A percentile compares a stretch with the other conserved stretches of the same genome.
phyloP scores from a whole-genome alignment of 2,329 filamentous ascomycete genomes.

The Arthrobotrys entomopaga region DNA sequence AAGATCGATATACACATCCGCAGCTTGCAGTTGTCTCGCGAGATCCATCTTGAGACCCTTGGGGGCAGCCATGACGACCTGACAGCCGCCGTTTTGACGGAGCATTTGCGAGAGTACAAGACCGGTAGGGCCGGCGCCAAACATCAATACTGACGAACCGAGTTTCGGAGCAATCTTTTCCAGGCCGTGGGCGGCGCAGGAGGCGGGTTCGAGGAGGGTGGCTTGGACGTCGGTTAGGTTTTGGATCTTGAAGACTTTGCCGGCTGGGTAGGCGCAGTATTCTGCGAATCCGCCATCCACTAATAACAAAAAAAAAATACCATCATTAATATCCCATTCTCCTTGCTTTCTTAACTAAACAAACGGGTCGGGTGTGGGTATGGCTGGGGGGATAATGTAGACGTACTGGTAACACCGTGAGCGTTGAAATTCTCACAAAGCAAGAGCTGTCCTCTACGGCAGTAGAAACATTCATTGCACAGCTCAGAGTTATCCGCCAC shows the following conservation, averaged over 20 bases:
- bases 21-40: conserved; percentile 69
- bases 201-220: conserved; percentile 75
- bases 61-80: conserved; percentile 76
- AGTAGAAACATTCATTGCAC: conserved; percentile 79
- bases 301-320: conserved; percentile 57
- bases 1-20: conserved; percentile 68
- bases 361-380: no score
- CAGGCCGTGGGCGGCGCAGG: conserved; percentile 76
- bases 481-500: conserved; percentile 74
- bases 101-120: conserved; percentile 73
- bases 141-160: conserved; percentile 73
- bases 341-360: no score
- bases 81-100: conserved; percentile 73
- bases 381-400: not conserved
- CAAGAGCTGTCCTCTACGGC: conserved; percentile 73
- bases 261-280: conserved; percentile 70
- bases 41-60: conserved; percentile 77
- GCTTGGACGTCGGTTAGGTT: conserved; percentile 75
- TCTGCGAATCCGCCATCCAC: conserved; percentile 78
- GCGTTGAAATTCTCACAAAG: conserved; percentile 76
- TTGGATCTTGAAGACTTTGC: conserved; percentile 72
- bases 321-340: not conserved
- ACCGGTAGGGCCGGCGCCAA: conserved; percentile 75
- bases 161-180: conserved; percentile 75
- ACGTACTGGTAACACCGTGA: conserved; percentile 69